Conservation (phyloP, 257 asterid species). For the Jaltomata sinuosa region DNA sequence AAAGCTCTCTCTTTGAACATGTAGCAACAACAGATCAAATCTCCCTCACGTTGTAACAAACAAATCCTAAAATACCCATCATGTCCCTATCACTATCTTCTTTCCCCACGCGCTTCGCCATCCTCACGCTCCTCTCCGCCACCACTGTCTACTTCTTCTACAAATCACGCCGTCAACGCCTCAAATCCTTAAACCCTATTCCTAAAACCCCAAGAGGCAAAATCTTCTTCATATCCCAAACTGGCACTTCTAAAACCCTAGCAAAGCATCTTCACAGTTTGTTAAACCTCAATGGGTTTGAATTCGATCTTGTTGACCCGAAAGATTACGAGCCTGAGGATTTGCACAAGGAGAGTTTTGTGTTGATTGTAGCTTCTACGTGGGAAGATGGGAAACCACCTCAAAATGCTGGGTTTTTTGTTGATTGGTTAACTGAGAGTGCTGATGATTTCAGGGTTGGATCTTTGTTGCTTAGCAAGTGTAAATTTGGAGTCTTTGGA, state of each 20-base stretch:
- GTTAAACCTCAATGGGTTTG: slow-evolving; percentile 32
- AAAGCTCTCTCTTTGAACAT: background rate
- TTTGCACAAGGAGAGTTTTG: slow-evolving; percentile 48
- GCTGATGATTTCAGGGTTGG: slow-evolving; percentile 95
- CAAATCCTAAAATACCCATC: slow-evolving; percentile 5
- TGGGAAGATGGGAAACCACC: slow-evolving; percentile 91
- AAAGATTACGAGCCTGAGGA: slow-evolving; percentile 91
- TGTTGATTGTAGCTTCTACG: slow-evolving; percentile 70
- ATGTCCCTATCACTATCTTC: slow-evolving; percentile 46
- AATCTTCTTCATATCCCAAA: slow-evolving; percentile 65
- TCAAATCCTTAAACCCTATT: slow-evolving; percentile 8
- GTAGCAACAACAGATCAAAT: background rate
- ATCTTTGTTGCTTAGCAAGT: slow-evolving; percentile 47
- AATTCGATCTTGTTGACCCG: slow-evolving; percentile 67
- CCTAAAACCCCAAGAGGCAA: slow-evolving; percentile 43
- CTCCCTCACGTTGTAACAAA: background rate
- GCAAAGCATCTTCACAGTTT: slow-evolving; percentile 71
- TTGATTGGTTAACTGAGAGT: slow-evolving; percentile 82
- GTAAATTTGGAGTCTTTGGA: slow-evolving; percentile 75
- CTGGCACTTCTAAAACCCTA: slow-evolving; percentile 73
- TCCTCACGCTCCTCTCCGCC: slow-evolving; percentile 76
- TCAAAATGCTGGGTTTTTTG: slow-evolving; percentile 59
- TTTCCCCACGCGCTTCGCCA: slow-evolving; percentile 42
- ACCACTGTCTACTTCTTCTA: slow-evolving; percentile 64
- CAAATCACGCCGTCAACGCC: slow-evolving; percentile 62